phyloP scores from a whole-genome alignment of 2,329 filamentous ascomycete genomes.

The Fusarium sacchari region DNA sequence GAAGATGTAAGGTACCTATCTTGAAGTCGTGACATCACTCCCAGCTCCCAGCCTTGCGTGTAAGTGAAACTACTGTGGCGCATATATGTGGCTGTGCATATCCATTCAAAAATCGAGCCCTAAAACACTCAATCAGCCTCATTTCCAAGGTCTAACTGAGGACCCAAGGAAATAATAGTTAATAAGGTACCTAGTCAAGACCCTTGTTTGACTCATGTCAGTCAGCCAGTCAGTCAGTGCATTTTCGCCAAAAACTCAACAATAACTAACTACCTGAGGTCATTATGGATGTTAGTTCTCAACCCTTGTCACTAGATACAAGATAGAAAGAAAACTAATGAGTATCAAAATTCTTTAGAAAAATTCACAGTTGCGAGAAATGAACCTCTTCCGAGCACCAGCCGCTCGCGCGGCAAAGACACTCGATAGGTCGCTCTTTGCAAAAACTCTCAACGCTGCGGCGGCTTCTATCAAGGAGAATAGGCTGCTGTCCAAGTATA shows the following conservation, averaged over 20 bases:
- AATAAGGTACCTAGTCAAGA: slow-evolving; percentile 2
- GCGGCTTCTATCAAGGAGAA: slow-evolving; percentile 82
- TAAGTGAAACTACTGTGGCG: slow-evolving; percentile 39
- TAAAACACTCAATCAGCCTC: slow-evolving; percentile 47
- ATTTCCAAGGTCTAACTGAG: neutral
- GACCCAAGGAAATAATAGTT: neutral
- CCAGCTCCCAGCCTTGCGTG: slow-evolving; percentile 20
- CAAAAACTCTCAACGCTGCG: slow-evolving; percentile 77
- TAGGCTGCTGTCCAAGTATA: slow-evolving; percentile 77
- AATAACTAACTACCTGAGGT: slow-evolving; percentile 37
- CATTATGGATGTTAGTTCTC: slow-evolving; percentile 49
- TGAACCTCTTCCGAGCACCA: slow-evolving; percentile 78
- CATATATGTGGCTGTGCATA: slow-evolving; percentile 32
- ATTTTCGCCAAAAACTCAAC: slow-evolving; percentile 32
- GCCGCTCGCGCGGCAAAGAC: slow-evolving; percentile 79
- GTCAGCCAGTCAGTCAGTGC: slow-evolving; percentile 38
- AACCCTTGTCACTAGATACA: slow-evolving; percentile 3
- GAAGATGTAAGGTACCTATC: neutral
- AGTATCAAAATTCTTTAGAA: slow-evolving; percentile 31
- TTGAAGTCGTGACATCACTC: slow-evolving; percentile 39
- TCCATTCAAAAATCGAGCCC: slow-evolving; percentile 25
- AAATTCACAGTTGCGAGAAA: slow-evolving; percentile 51
- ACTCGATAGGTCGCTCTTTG: slow-evolving; percentile 86
- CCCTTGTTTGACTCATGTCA: slow-evolving; percentile 35
- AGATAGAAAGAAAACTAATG: neutral